A percentile compares a stretch with the other conserved stretches of the same genome.
Evolutionary conservation across 495 filamentous ascomycete species (phyloP).

Genomic region (Ascodesmis nigricans): DNA sequence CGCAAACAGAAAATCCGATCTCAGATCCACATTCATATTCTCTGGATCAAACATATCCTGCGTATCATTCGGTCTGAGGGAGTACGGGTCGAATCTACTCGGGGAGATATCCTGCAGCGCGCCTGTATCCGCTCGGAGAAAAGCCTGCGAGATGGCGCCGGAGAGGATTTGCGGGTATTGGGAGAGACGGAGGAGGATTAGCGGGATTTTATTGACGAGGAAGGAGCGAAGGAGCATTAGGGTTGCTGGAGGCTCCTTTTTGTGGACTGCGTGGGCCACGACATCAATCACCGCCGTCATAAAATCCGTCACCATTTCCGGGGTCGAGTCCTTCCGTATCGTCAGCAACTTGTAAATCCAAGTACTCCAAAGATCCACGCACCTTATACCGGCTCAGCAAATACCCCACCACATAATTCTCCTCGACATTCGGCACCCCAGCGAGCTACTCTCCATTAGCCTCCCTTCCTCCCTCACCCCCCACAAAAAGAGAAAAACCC

Average conservation of each 20-base stretch:
- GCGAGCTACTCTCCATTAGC: background rate
- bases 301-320: constrained; percentile 55
- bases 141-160: constrained; percentile 15
- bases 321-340: constrained; percentile 45
- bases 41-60: constrained; percentile 17
- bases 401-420: constrained; percentile 52
- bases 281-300: constrained; percentile 77
- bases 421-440: constrained; percentile 63
- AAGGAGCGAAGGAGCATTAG: constrained; percentile 74
- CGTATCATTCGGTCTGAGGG: constrained; percentile 11
- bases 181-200: constrained; percentile 45
- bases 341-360: background rate
- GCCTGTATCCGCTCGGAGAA: constrained; percentile 21
- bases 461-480: background rate
- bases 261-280: constrained; percentile 63
- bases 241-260: constrained; percentile 45
- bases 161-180: constrained; percentile 24
- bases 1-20: constrained; percentile 80
- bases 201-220: constrained; percentile 76
- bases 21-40: constrained; percentile 27
- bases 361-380: constrained; percentile 7
- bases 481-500: constrained; percentile 16
- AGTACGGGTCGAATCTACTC: constrained; percentile 15
- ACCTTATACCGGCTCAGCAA: constrained; percentile 64
- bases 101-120: constrained; percentile 24